phyloP scores from a whole-genome alignment of 805 yeast genomes.

The Starmerella khaoyaiensis region DNA sequence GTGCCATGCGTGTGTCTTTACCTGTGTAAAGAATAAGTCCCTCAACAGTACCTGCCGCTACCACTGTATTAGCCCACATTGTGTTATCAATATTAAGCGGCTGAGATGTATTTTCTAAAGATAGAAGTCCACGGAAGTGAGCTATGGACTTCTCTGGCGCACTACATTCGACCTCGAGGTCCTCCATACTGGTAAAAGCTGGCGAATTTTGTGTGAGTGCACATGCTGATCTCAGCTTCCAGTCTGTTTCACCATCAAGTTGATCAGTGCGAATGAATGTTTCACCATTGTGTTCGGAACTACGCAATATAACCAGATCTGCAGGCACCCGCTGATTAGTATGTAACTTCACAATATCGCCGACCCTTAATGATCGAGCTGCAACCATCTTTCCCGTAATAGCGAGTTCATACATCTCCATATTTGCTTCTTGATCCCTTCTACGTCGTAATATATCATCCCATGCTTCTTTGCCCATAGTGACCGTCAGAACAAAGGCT shows the following conservation, averaged over 20 bases:
- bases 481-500: slow-evolving; percentile 80
- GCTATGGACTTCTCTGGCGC: slow-evolving; percentile 79
- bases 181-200: slow-evolving; percentile 26
- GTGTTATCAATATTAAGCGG: slow-evolving; percentile 77
- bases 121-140: slow-evolving; percentile 60
- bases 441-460: slow-evolving; percentile 87
- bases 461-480: slow-evolving; percentile 90
- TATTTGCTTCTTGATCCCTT: slow-evolving; percentile 80
- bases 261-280: slow-evolving; percentile 93
- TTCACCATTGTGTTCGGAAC: slow-evolving; percentile 72
- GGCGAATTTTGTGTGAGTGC: slow-evolving; percentile 51
- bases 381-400: slow-evolving; percentile 33
- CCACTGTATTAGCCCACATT: slow-evolving; percentile 94
- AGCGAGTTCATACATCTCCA: slow-evolving; percentile 60
- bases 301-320: slow-evolving; percentile 71
- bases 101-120: slow-evolving; percentile 41
- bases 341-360: slow-evolving; percentile 66
- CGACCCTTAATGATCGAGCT: slow-evolving; percentile 60
- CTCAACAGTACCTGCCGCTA: slow-evolving; percentile 84
- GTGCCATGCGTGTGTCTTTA: slow-evolving; percentile 79
- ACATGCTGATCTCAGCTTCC: slow-evolving; percentile 82
- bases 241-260: slow-evolving; percentile 96
- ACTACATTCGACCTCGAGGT: slow-evolving; percentile 49
- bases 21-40: slow-evolving; percentile 90
- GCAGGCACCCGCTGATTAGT: slow-evolving; percentile 89